Percentiles rank a stretch among this genome's conserved stretches.
Evolutionary conservation across 306 rosid species (phyloP).

Genomic region (Prunus campanulata): DNA sequence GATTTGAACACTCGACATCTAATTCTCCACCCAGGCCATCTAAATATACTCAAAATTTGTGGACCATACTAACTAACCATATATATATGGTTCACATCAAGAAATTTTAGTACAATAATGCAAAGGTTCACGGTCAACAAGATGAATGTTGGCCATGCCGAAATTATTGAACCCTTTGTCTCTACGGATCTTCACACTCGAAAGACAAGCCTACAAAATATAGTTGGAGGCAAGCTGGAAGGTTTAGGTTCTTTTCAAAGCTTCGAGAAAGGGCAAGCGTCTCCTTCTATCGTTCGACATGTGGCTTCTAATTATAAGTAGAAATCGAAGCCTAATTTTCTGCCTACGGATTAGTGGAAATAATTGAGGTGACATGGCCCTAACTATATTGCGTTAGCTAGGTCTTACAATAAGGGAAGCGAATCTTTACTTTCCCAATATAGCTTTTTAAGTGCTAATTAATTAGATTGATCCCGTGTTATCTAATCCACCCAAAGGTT

Average conservation of each 20-base stretch:
- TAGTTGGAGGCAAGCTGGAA: constrained; percentile 14
- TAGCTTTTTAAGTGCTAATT: not conserved
- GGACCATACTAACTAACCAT: too few species aligned
- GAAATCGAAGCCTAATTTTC: not conserved
- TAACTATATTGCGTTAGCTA: constrained; percentile 6
- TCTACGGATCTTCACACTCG: not conserved
- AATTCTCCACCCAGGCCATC: not conserved
- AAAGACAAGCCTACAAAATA: not conserved
- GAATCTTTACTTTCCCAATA: not conserved
- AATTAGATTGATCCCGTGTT: not conserved
- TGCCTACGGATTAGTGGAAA: not conserved
- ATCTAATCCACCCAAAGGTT: not conserved
- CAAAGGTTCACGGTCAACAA: not conserved
- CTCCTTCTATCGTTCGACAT: not conserved
- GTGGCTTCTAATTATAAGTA: constrained; percentile 18
- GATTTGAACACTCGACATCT: not conserved
- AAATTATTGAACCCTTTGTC: constrained; percentile 14
- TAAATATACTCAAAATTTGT: too few species aligned
- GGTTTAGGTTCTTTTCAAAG: constrained; percentile 25
- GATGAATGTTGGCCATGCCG: constrained; percentile 4
- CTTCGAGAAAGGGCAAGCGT: not conserved
- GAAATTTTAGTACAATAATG: not conserved
- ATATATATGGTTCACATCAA: too few species aligned
- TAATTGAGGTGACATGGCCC: constrained; percentile 1
- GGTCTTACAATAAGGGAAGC: constrained; percentile 2